Conservation (phyloP, 495 filamentous ascomycete species). For the Venustampulla echinocandica region DNA sequence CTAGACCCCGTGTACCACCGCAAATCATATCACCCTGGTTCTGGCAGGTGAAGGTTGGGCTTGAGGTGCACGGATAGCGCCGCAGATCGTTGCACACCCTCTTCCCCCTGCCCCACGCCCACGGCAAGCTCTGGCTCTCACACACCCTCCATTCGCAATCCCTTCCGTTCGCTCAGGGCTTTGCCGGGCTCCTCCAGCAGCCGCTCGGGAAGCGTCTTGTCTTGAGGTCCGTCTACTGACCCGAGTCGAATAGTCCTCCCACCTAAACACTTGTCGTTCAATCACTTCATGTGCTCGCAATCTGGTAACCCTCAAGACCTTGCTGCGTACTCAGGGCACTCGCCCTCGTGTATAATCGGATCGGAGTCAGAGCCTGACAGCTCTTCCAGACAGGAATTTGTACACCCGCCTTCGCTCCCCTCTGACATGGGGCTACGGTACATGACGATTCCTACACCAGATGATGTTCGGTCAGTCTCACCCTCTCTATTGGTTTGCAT, state of each 20-base stretch:
- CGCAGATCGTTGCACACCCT: not conserved
- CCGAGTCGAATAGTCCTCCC: conserved; percentile 13
- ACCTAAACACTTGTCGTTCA: conserved; percentile 12
- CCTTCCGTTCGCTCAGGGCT: not conserved
- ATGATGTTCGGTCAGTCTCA: conserved; percentile 23
- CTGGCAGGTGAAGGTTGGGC: not conserved
- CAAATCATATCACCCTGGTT: not conserved
- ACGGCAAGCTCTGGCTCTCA: no score
- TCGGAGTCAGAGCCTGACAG: conserved; percentile 21
- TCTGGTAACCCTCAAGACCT: conserved; percentile 22
- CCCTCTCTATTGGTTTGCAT: conserved; percentile 8
- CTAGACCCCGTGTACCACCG: not conserved
- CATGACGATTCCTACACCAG: conserved; percentile 18
- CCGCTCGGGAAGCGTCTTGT: not conserved
- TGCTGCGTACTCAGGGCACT: conserved; percentile 18
- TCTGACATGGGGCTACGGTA: conserved; percentile 25
- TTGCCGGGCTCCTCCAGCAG: not conserved
- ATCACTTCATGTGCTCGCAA: conserved; percentile 25
- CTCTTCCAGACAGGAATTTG: conserved; percentile 18
- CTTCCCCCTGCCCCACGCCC: not conserved
- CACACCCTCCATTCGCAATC: not conserved
- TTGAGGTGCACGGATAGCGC: not conserved
- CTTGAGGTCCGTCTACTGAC: conserved; percentile 13
- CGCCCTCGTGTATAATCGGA: conserved; percentile 20
- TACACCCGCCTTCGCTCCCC: conserved; percentile 11